Evolutionary conservation across 2,329 filamentous ascomycete genomes (phyloP), one percentile per base, ranked within the genome.

Genomic region (Fusarium floridanum): DNA sequence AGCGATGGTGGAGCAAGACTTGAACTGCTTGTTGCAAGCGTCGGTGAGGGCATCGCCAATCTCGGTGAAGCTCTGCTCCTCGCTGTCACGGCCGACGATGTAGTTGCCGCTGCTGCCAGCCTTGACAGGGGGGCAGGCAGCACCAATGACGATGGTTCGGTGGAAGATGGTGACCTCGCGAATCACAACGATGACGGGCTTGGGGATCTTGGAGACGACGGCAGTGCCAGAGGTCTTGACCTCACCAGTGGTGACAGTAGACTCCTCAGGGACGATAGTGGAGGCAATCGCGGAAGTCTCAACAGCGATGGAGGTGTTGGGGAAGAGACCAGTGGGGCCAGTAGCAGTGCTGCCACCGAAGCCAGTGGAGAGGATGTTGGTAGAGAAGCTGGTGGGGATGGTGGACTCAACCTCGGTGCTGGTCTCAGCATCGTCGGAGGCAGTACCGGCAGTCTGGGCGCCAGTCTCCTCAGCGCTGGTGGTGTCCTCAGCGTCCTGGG

Each of bases 11-110:
- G 76, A 67, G 62, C 78, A 79, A 50, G 68, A 68, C 65, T 73
- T 57, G 65, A 77, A 79, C 64, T 79, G 78, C 71, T 75, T 77
- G 53, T 75, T 72, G 61, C 78, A 79, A 56, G 78, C 78, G 39
- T 74, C 69, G 32, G 66, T 60, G 59, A 70, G 70, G 24, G 78
- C 78, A 41, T 77, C 66, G 48, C 70, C 78, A 37, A 79, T 60
- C 39, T 71, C 63, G n/a, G 53, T 65, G 70, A 71, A 78, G 24
- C 16, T 62, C 70, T 78, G 64, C 34, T 75, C 73, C 16, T 73
- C 70, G 8, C 63, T 67, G 6, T 68, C 76, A 24, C 66, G 66
- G 24, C 76, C 78, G 39, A 79, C 78, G 22, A 74, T 55, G 68
- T 61, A 79, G 45, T 70, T 68, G 22, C 78, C 78, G 55, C 66